phyloP scores from a whole-genome alignment of 805 yeast genomes.

The Osmozyma mogii region DNA sequence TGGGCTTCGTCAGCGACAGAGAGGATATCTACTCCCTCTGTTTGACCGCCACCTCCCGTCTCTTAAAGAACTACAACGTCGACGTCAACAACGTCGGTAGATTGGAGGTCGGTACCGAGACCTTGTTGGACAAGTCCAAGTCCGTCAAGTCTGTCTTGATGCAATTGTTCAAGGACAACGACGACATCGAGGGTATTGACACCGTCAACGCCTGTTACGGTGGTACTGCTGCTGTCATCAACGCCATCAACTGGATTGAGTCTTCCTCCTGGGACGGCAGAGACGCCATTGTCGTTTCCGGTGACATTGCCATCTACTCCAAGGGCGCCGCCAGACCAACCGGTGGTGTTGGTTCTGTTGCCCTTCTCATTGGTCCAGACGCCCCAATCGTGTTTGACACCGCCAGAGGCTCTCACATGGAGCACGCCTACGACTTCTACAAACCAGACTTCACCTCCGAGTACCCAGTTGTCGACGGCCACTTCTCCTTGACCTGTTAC shows the following conservation, averaged over 20 bases:
- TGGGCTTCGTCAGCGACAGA: conserved; percentile 95
- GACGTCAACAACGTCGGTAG: conserved; percentile 83
- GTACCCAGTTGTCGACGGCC: conserved; percentile 97
- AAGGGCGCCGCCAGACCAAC: conserved; percentile 99
- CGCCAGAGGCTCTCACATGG: conserved; percentile 88
- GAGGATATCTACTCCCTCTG: conserved; percentile 94
- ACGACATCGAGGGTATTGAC: conserved; percentile 93
- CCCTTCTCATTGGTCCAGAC: conserved; percentile 91
- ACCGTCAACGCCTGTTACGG: conserved; percentile 97
- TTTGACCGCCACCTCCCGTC: conserved; percentile 76
- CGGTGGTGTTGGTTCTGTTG: conserved; percentile 98
- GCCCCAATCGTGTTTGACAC: conserved; percentile 93
- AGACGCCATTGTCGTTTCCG: conserved; percentile 93
- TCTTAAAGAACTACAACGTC: conserved; percentile 73
- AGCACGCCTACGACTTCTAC: conserved; percentile 96
- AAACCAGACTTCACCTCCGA: conserved; percentile 95
- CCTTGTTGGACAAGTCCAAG: conserved; percentile 92
- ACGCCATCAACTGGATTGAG: conserved; percentile 93
- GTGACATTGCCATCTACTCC: conserved; percentile 96
- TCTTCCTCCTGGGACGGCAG: conserved; percentile 97
- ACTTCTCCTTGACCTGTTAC: conserved; percentile 89
- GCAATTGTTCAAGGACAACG: conserved; percentile 85
- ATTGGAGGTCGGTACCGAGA: conserved; percentile 97
- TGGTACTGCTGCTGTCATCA: conserved; percentile 92
- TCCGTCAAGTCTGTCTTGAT: conserved; percentile 92